These are phyloP conservation scores for Leccinum incarnatum DNA, from an alignment of 768 basidiomycete genomes.

Conservation along the genomic window DNA sequence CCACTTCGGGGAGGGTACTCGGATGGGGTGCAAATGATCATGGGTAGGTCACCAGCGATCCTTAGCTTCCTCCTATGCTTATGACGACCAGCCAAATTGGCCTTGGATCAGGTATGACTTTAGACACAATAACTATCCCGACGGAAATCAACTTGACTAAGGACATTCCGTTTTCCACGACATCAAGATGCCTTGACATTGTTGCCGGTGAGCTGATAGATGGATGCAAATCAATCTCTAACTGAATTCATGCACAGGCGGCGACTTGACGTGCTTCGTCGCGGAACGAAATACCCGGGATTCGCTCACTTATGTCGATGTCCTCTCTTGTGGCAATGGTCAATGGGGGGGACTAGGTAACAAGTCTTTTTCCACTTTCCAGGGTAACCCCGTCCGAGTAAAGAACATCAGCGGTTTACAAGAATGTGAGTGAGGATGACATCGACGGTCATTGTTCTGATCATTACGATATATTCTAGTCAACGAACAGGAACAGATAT, in stretches of 20 bases:
- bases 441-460: slow-evolving; percentile 3
- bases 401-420: slow-evolving; percentile 78
- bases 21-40: slow-evolving; percentile 90
- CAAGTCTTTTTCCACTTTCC: slow-evolving; percentile 59
- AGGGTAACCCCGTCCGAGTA: slow-evolving; percentile 66
- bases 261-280: slow-evolving; percentile 74
- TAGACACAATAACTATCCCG: slow-evolving; percentile 74
- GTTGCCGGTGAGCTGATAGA: slow-evolving; percentile 49
- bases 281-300: slow-evolving; percentile 51
- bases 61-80: neutral
- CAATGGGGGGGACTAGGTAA: slow-evolving; percentile 79
- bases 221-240: neutral
- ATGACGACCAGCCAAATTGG: slow-evolving; percentile 67
- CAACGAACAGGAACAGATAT: slow-evolving; percentile 56
- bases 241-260: slow-evolving; percentile 42
- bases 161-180: slow-evolving; percentile 45
- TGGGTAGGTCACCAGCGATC: slow-evolving; percentile 46
- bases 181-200: slow-evolving; percentile 61
- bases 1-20: slow-evolving; percentile 67
- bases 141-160: slow-evolving; percentile 81
- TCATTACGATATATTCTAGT: slow-evolving; percentile 39
- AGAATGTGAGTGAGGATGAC: slow-evolving; percentile 64
- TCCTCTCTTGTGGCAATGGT: slow-evolving; percentile 82
- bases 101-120: slow-evolving; percentile 57
- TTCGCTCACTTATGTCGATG: slow-evolving; percentile 41